Percentiles rank a stretch among this genome's conserved stretches.
phyloP scores from a whole-genome alignment of 345 rosid species.

The Anastatica hierochuntica region DNA sequence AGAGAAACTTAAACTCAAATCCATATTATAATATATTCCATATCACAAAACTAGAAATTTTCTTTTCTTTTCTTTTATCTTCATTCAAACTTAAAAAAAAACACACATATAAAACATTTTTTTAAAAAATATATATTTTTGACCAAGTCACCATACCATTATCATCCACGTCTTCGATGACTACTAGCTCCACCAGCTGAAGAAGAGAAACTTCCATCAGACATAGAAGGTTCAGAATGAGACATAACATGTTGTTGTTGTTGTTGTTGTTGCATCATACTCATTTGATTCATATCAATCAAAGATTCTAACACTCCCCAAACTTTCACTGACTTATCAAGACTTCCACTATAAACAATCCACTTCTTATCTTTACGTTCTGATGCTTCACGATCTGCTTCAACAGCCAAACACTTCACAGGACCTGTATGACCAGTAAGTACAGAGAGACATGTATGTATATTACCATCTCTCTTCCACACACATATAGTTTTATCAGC shows the following conservation, averaged over 20 bases:
- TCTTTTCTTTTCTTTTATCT: too few relatives aligned
- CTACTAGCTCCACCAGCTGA: constrained; percentile 30
- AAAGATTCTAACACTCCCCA: constrained; percentile 76
- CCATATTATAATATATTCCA: too few relatives aligned
- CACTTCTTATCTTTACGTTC: constrained; percentile 42
- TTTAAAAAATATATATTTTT: too few relatives aligned
- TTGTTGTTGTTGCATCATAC: constrained; percentile 34
- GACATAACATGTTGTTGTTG: constrained; percentile 19
- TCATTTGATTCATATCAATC: constrained; percentile 34
- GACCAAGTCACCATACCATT: too few relatives aligned
- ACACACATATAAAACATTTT: too few relatives aligned
- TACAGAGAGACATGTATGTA: constrained; percentile 76
- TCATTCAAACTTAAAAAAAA: too few relatives aligned
- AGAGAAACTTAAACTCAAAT: too few relatives aligned
- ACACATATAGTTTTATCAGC: constrained; percentile 95
- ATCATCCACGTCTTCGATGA: constrained; percentile 24
- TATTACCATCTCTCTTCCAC: constrained; percentile 64
- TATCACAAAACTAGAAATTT: too few relatives aligned
- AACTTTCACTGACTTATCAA: constrained; percentile 88
- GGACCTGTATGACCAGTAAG: constrained; percentile 91
- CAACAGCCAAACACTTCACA: constrained; percentile 78
- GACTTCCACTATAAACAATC: constrained; percentile 83
- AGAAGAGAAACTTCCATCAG: constrained; percentile 30
- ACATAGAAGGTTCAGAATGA: constrained; percentile 28
- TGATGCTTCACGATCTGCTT: constrained; percentile 43